These are phyloP conservation scores for Boehmeria nivea DNA, from an alignment of 306 rosid genomes.

Conservation along the genomic window DNA sequence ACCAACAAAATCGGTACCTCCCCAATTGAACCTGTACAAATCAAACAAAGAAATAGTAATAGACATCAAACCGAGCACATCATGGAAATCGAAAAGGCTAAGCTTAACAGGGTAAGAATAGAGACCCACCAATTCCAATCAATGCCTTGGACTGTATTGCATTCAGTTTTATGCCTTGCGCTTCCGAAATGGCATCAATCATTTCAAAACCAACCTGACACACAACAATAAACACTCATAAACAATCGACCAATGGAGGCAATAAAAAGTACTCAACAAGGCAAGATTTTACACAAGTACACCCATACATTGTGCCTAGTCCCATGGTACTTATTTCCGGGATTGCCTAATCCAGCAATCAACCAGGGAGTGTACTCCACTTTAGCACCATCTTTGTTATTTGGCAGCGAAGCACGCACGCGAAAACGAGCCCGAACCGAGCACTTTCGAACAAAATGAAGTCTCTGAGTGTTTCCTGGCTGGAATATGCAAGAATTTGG, in stretches of 20 bases:
- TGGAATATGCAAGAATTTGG: conserved; percentile 35
- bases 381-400: conserved; percentile 35
- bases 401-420: conserved; percentile 49
- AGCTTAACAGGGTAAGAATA: conserved; percentile 1
- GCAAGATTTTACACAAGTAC: conserved; percentile 1
- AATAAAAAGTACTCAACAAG: conserved; percentile 1
- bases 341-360: conserved; percentile 92
- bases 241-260: conserved; percentile 2
- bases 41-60: conserved; percentile 2
- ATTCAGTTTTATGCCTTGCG: conserved; percentile 73
- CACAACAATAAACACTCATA: not conserved
- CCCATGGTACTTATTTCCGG: conserved; percentile 82
- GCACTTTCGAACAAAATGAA: conserved; percentile 17
- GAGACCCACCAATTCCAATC: conserved; percentile 71
- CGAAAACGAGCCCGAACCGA: conserved; percentile 30
- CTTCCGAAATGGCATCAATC: conserved; percentile 55
- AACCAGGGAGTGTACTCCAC: conserved; percentile 98
- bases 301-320: conserved; percentile 81
- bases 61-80: not conserved
- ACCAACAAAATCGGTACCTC: conserved; percentile 83
- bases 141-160: conserved; percentile 86
- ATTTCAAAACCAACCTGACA: conserved; percentile 86
- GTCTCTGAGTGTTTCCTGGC: conserved; percentile 29
- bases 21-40: conserved; percentile 79
- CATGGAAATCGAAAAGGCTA: not conserved